Evolutionary conservation across 768 basidiomycete genomes (phyloP), one percentile per base, ranked within the genome.

Genomic region (Lactarius hengduanensis): DNA sequence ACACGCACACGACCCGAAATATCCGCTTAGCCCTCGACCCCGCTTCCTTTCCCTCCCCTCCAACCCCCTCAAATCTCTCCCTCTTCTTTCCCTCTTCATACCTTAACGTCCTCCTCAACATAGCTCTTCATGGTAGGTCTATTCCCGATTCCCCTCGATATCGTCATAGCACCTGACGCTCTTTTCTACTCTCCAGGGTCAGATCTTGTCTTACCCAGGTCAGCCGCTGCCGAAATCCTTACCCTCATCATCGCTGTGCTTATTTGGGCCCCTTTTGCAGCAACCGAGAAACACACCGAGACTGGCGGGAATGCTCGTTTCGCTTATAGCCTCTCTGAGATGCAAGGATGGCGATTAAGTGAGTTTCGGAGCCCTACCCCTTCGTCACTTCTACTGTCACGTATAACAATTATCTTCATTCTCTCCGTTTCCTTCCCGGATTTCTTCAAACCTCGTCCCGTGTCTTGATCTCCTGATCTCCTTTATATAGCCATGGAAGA

Each of bases 331-430:
- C 83, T 97, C 53, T 89, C 91, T 56, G 96, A 98, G 79, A 98
- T 98, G 96, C 97, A 99, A 78, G 97, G 97, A 73, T 99, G 97
- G 97, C 84, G 97, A 78, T 90, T 98, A 78, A 87, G 96, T 99
- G 74, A 79, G 96, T 89, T 18, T 56, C 26, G 47, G 26, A 34
- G 30, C 54, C 28, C 45, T 64, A 28, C 57, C 43, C 41, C 34
- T 20, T 62, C 22, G 3, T 15, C 26, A 57, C 59, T 2, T 56
- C 36, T 53, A 59, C 47, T 63, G 1, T 22, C 34, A 30, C 54
- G 16, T 28, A 41, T 13, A 20, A 16, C 43, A 57, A 34, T 1
- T 32, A 40, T 43, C 32, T 16, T 30, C 26, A 30, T 28, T 36
- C 10, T 63, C 36, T 57, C 38, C 40, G 16, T 40, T 32, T 32